phyloP scores from a whole-genome alignment of 495 filamentous ascomycete species.

The Penicillium argentinense region DNA sequence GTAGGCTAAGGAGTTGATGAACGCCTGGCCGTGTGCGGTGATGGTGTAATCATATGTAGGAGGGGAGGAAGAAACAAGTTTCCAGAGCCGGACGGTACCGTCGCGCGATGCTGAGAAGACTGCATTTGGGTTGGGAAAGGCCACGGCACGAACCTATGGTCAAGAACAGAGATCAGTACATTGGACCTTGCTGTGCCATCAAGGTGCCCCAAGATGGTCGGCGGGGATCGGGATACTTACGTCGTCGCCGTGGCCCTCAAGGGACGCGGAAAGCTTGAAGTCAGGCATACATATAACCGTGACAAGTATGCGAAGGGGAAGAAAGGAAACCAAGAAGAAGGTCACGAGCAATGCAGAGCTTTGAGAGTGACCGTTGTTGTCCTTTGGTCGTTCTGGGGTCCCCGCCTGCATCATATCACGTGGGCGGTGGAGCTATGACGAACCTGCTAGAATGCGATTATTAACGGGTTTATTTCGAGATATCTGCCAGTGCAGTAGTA shows the following conservation, averaged over 20 bases:
- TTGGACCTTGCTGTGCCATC: constrained; percentile 11
- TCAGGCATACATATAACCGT: constrained; percentile 53
- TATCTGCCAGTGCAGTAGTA: neutral
- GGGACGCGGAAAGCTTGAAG: constrained; percentile 81
- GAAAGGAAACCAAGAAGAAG: constrained; percentile 3
- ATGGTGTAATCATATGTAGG: constrained; percentile 75
- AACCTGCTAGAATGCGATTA: constrained; percentile 27
- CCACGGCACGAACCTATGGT: constrained; percentile 80
- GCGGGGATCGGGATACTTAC: constrained; percentile 49
- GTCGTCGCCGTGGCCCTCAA: constrained; percentile 80
- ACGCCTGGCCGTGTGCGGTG: constrained; percentile 71
- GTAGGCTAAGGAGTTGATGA: constrained; percentile 82
- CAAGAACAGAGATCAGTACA: constrained; percentile 11
- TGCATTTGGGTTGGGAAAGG: constrained; percentile 70
- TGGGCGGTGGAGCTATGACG: constrained; percentile 33
- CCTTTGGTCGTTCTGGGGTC: constrained; percentile 29
- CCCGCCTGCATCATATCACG: constrained; percentile 38
- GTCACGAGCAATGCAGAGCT: constrained; percentile 5
- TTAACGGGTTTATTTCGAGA: neutral
- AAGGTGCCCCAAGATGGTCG: constrained; percentile 12
- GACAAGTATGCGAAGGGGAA: neutral
- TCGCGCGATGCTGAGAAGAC: constrained; percentile 88
- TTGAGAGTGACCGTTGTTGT: constrained; percentile 17
- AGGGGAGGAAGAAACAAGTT: constrained; percentile 59
- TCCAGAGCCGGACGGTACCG: constrained; percentile 87